Base-by-base conservation (phyloP, 768 basidiomycete species). In the Cyclocybe cylindracea region DNA sequence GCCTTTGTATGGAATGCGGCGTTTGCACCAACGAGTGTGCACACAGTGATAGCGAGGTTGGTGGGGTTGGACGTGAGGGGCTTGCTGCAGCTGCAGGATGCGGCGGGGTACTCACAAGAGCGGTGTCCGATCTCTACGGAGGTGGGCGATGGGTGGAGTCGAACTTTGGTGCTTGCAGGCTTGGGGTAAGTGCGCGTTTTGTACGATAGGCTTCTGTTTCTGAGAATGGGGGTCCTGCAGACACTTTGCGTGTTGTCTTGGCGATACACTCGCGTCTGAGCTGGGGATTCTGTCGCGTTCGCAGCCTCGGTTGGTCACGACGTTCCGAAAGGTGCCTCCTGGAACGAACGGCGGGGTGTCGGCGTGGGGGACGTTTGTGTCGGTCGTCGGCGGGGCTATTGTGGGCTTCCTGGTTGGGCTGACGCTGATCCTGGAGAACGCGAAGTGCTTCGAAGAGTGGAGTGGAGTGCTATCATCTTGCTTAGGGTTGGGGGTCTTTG, bases 281-380 rank as follows among this genome's bases (percentile, higher is more conserved):
- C 79, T 97, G 18, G 95, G 95, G 33, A 94, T n/a, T n/a, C n/a
- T n/a, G n/a, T n/a, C n/a, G n/a, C n/a, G n/a, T n/a, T n/a, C n/a
- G n/a, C n/a, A n/a, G n/a, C n/a, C n/a, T n/a, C n/a, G n/a, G n/a
- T n/a, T n/a, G n/a, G n/a, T n/a, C n/a, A n/a, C n/a, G 4, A 94
- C 89, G 4, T 67, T 87, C 47, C 79, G 78, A 57, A 58, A 70
- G 1, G 91, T 94, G 0, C 94, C 94, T 1, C 85, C 87, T 2
- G 95, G 95, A 2, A 97, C 95, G 8, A 97, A 98, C 61, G 95
- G 95, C 3, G 95, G 80, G 0, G n/a, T n/a, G n/a, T n/a, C n/a
- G n/a, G n/a, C n/a, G n/a, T n/a, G n/a, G n/a, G n/a, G n/a, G n/a
- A n/a, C n/a, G 2, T 57, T 82, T 11, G 85, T 86, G 7, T 92